phyloP scores from a whole-genome alignment of 2,329 filamentous ascomycete genomes.

The Fusarium sp. region DNA sequence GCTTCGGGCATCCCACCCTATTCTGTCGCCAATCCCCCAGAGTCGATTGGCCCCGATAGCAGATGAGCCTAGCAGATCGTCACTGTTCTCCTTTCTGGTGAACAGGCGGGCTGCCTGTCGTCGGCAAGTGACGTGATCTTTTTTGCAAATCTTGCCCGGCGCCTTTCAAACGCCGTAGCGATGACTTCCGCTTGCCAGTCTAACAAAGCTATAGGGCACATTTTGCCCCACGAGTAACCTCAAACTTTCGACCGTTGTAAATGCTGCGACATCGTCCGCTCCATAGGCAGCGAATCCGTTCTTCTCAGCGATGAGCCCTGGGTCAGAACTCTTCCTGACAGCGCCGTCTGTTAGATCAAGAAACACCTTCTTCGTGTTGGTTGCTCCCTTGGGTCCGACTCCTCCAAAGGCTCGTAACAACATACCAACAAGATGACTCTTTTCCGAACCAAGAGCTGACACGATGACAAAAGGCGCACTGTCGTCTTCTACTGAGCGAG shows the following conservation, averaged over 20 bases:
- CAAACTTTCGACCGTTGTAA: conserved; percentile 84
- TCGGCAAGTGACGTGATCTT: background rate
- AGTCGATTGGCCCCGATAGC: conserved; percentile 17
- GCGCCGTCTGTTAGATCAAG: conserved; percentile 76
- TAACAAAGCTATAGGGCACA: conserved; percentile 87
- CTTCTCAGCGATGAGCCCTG: conserved; percentile 73
- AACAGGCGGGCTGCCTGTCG: background rate
- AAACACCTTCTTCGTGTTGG: conserved; percentile 73
- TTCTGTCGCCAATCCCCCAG: conserved; percentile 22
- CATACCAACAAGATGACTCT: conserved; percentile 80
- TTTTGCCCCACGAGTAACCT: conserved; percentile 84
- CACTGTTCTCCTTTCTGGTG: background rate
- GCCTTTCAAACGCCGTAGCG: conserved; percentile 55
- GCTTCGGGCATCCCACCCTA: conserved; percentile 24
- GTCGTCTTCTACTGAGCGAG: conserved; percentile 58
- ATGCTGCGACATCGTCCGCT: conserved; percentile 81
- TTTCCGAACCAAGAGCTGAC: conserved; percentile 80
- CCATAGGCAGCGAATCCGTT: conserved; percentile 84
- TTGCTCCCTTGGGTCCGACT: conserved; percentile 43
- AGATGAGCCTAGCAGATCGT: background rate
- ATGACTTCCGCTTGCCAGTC: conserved; percentile 69
- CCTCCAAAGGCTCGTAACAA: conserved; percentile 76
- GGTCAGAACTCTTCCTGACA: conserved; percentile 67
- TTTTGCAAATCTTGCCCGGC: background rate
- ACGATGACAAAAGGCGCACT: conserved; percentile 81